Evolutionary conservation across 345 rosid genomes (phyloP).

Genomic region (Heritiera fomes): DNA sequence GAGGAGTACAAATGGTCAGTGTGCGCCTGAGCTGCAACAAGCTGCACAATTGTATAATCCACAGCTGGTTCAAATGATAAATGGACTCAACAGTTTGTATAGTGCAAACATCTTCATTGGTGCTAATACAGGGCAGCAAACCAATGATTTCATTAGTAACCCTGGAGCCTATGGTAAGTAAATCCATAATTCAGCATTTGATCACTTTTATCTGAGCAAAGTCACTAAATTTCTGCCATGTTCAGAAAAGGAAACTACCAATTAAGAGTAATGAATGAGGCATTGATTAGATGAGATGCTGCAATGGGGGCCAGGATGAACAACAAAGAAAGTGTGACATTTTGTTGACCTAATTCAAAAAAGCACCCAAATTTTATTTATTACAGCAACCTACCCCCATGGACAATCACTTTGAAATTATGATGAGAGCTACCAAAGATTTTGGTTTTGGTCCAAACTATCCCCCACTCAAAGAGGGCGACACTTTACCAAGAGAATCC

Average conservation of each 20-base stretch:
- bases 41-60: conserved; percentile 71
- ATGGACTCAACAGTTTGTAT: conserved; percentile 40
- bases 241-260: background rate
- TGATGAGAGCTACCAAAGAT: conserved; percentile 5
- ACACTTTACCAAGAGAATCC: background rate
- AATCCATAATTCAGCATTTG: background rate
- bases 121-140: conserved; percentile 50
- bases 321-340: background rate
- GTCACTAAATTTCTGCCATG: background rate
- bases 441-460: background rate
- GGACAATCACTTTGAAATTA: background rate
- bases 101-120: conserved; percentile 56
- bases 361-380: background rate
- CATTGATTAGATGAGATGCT: background rate
- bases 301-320: background rate
- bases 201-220: background rate
- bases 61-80: conserved; percentile 53
- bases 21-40: conserved; percentile 50
- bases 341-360: conserved; percentile 1
- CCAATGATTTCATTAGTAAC: conserved; percentile 49
- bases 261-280: conserved; percentile 4
- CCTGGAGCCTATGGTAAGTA: conserved; percentile 64
- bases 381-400: background rate
- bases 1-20: conserved; percentile 57
- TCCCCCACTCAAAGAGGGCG: too few relatives aligned